Evolutionary conservation across 2,329 filamentous ascomycete genomes (phyloP).

Genomic region (Neopestalotiopsis clavispora): DNA sequence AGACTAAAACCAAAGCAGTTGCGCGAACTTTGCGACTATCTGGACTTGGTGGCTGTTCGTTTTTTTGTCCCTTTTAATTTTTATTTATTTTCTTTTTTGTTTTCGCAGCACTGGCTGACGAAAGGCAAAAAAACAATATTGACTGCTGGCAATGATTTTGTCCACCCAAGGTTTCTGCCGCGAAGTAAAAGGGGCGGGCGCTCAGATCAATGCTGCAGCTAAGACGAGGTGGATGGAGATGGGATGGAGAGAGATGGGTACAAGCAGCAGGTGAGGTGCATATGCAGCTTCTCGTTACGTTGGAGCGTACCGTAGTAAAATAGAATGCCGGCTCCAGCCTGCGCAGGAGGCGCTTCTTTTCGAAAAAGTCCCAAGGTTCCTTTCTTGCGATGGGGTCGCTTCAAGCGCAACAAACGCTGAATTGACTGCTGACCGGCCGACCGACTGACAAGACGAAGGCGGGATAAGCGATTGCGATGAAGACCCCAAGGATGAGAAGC

Average conservation of each 20-base stretch:
- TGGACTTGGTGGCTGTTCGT: background rate
- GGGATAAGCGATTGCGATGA: background rate
- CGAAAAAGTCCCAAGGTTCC: background rate
- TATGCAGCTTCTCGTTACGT: background rate
- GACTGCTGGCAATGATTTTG: background rate
- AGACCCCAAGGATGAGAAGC: constrained; percentile 1
- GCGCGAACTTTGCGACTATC: background rate
- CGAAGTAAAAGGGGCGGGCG: constrained; percentile 13
- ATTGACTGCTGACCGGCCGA: background rate
- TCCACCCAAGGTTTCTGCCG: constrained; percentile 7
- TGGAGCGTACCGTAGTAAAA: background rate
- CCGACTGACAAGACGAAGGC: background rate
- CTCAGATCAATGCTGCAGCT: constrained; percentile 12
- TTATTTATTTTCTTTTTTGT: background rate
- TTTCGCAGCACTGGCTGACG: background rate
- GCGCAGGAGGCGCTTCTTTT: background rate
- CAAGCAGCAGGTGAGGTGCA: background rate
- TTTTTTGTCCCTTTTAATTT: background rate
- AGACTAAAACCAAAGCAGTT: background rate
- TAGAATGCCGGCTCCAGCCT: background rate
- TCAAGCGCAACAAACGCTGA: background rate
- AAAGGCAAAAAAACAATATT: background rate
- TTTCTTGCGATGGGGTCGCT: background rate
- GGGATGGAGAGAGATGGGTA: too few species aligned
- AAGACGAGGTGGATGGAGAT: background rate